phyloP scores from a whole-genome alignment of 2,329 filamentous ascomycete species.

The Nemania sp. region DNA sequence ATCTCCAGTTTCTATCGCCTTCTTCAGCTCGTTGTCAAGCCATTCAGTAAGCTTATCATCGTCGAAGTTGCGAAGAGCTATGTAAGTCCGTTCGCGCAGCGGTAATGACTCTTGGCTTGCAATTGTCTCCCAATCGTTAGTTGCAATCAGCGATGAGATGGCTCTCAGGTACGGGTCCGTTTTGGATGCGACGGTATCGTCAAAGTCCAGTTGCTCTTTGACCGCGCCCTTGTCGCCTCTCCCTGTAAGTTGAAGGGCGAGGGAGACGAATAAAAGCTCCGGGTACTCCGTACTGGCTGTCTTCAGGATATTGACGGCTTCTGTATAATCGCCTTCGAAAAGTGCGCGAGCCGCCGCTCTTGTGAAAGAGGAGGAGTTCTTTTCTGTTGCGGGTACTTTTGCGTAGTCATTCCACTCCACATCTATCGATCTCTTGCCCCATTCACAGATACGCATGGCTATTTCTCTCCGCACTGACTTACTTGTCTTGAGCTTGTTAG shows the following conservation, averaged over 20 bases:
- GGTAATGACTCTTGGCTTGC: constrained; percentile 74
- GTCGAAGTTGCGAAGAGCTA: constrained; percentile 69
- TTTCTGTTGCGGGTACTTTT: constrained; percentile 49
- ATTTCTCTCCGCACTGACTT: constrained; percentile 73
- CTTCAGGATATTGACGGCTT: constrained; percentile 72
- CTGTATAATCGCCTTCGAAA: constrained; percentile 69
- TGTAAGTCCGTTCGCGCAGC: constrained; percentile 72
- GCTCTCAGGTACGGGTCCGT: constrained; percentile 80
- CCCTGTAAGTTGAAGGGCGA: constrained; percentile 66
- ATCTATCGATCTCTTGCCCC: constrained; percentile 60
- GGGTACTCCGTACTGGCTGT: constrained; percentile 64
- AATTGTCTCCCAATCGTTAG: constrained; percentile 74
- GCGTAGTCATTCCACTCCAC: constrained; percentile 47
- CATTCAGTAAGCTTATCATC: constrained; percentile 67
- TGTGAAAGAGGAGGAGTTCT: constrained; percentile 63
- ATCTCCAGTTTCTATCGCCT: constrained; percentile 67
- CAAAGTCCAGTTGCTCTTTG: constrained; percentile 59
- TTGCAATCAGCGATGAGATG: constrained; percentile 76
- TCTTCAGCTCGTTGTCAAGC: constrained; percentile 66
- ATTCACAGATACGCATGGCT: constrained; percentile 74
- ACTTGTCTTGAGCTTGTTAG: constrained; percentile 64
- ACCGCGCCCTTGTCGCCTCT: constrained; percentile 49
- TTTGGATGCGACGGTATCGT: constrained; percentile 62
- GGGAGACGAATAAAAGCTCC: constrained; percentile 68
- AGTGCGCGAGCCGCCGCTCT: constrained; percentile 77